Evolutionary conservation across 129 eudicot species (phyloP).

Genomic region (Arctium lappa): DNA sequence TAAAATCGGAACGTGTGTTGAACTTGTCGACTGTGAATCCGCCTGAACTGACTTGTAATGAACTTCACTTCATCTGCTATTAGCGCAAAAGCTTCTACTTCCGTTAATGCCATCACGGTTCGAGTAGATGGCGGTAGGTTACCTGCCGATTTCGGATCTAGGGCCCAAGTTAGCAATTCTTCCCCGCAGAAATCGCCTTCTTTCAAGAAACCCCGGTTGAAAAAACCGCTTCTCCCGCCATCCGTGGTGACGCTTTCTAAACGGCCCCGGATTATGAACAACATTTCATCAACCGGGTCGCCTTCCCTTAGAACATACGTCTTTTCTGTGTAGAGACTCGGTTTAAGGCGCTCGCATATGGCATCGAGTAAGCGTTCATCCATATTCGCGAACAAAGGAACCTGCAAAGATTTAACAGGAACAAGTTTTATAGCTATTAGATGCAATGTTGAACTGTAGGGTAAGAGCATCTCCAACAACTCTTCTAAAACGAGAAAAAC

Average conservation of each 20-base stretch:
- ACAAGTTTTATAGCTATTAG: neutral
- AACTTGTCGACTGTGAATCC: slow-evolving; percentile 83
- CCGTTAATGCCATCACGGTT: slow-evolving; percentile 82
- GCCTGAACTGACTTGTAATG: slow-evolving; percentile 75
- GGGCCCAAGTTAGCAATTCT: slow-evolving; percentile 87
- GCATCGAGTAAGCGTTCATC: slow-evolving; percentile 90
- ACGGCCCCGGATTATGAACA: slow-evolving; percentile 81
- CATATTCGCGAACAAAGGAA: slow-evolving; percentile 89
- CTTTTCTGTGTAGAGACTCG: slow-evolving; percentile 77
- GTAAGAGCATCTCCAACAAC: neutral
- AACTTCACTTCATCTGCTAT: slow-evolving; percentile 75
- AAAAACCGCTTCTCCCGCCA: slow-evolving; percentile 91
- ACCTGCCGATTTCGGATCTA: slow-evolving; percentile 68
- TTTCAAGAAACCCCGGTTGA: slow-evolving; percentile 69
- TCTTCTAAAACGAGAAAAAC: neutral
- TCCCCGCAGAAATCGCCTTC: slow-evolving; percentile 90
- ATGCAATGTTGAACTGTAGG: neutral
- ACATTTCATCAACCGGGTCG: slow-evolving; percentile 87
- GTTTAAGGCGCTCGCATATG: slow-evolving; percentile 82
- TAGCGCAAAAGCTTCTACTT: slow-evolving; percentile 84
- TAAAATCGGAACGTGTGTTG: slow-evolving; percentile 87
- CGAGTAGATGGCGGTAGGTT: slow-evolving; percentile 86
- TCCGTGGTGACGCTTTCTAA: slow-evolving; percentile 91
- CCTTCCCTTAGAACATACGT: slow-evolving; percentile 77
- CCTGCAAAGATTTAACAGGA: slow-evolving; percentile 38